phyloP scores from a whole-genome alignment of 331 rosid species.

The Telfairia occidentalis region DNA sequence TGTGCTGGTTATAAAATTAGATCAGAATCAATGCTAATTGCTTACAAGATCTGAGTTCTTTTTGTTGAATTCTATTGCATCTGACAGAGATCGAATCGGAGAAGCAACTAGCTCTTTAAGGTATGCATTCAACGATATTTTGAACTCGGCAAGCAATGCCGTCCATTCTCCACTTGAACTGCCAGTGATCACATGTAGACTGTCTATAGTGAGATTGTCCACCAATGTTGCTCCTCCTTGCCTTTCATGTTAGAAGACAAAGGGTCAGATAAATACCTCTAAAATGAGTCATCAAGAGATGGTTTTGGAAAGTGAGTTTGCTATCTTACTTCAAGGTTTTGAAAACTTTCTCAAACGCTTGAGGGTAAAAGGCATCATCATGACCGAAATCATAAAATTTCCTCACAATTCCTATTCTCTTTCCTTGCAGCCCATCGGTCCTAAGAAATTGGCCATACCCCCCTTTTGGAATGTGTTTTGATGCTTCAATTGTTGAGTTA shows the following conservation, averaged over 20 bases:
- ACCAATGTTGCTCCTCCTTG: constrained; percentile 39
- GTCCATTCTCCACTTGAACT: constrained; percentile 12
- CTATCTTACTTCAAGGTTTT: background rate
- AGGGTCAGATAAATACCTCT: background rate
- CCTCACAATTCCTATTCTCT: constrained; percentile 43
- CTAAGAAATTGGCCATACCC: constrained; percentile 58
- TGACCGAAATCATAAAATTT: constrained; percentile 4
- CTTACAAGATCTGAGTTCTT: constrained; percentile 34
- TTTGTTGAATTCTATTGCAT: constrained; percentile 50
- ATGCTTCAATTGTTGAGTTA: constrained; percentile 32
- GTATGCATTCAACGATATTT: constrained; percentile 38
- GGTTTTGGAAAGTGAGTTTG: background rate
- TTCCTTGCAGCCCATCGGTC: constrained; percentile 40
- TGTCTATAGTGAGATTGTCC: constrained; percentile 30
- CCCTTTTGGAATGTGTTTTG: constrained; percentile 39
- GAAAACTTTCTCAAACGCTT: constrained; percentile 32
- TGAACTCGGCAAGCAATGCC: constrained; percentile 32
- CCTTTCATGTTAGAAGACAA: constrained; percentile 18
- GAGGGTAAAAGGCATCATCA: constrained; percentile 1
- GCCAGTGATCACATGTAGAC: background rate
- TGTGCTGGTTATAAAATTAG: background rate
- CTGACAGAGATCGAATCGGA: constrained; percentile 44
- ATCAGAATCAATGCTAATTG: background rate
- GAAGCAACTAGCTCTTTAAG: constrained; percentile 38
- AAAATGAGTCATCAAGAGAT: background rate